Conservation (phyloP, 148 eudicot genomes). For the Camellia granthamiana region DNA sequence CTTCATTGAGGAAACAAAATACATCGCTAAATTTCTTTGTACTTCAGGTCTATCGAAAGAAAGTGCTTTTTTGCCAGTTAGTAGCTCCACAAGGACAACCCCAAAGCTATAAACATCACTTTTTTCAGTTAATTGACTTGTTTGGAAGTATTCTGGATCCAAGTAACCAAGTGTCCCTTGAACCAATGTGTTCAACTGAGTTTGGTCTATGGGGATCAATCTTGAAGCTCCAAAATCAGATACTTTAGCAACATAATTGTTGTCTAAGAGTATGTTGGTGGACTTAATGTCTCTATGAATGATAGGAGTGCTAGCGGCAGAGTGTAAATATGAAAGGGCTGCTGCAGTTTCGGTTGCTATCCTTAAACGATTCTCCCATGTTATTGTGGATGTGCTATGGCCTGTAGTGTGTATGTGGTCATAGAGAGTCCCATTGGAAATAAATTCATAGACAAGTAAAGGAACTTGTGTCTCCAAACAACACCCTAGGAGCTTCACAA, state of each 20-base stretch:
- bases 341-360: neutral
- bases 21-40: too few relatives aligned
- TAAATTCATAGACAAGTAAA: too few relatives aligned
- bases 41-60: too few relatives aligned
- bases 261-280: neutral
- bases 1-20: too few relatives aligned
- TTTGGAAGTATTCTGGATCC: neutral
- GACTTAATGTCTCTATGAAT: neutral
- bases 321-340: neutral
- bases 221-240: neutral
- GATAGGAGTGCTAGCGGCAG: neutral
- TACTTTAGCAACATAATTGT: neutral
- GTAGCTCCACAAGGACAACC: conserved; percentile 29
- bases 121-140: conserved; percentile 3
- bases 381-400: neutral
- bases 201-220: neutral
- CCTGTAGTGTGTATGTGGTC: too few relatives aligned
- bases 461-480: too few relatives aligned
- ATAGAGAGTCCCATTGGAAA: too few relatives aligned
- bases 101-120: conserved; percentile 69
- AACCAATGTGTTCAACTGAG: neutral
- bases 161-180: conserved; percentile 1
- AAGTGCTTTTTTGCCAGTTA: neutral
- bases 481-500: too few relatives aligned
- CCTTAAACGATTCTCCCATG: neutral